Base-by-base conservation (phyloP, 495 filamentous ascomycete genomes). In the Penicillium robsamsonii region DNA sequence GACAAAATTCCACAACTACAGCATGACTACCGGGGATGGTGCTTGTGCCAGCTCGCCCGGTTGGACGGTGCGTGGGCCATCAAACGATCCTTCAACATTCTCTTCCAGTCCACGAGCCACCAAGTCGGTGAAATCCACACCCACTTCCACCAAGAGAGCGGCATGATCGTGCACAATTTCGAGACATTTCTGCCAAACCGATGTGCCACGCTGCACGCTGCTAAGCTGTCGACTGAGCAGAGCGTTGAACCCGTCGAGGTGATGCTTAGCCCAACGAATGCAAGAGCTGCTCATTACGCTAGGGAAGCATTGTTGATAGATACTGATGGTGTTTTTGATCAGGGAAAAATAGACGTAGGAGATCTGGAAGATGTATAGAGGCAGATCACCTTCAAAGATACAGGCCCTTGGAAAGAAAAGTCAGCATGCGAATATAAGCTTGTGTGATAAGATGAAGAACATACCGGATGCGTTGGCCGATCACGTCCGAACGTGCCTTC, bases 271-370 rank as follows among this genome's bases (percentile, higher is more conserved):
- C 94, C 94, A 99, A 67, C 89, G 91, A 47, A 99, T 92, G 62
- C 90, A 92, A 4, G 92, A 91, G 61, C 89, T 94, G 77, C 89
- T 91, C 80, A 94, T 88, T 20, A 84, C 73, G 20, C 87, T 79
- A 4, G 92, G 88, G 68, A 97, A 99, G 67, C 91, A 96, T 57
- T 84, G 79, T 67, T 96, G 90, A 67, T 92, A 97, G 63, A 89
- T 90, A 65, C 79, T 82, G 57, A 96, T 85, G 6, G 93, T 96
- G 69, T 96, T 96, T 50, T 86, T 84, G 69, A 97, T 95, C 59
- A 96, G 82, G 27, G 86, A 89, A 77, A 99, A 99, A 70, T 96
- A 96, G 49, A 97, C 92, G 58, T 88, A 96, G 4, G 94, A 93
- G n/a, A 99, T 81, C 68, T 96, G 88, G 75, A 88, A 96, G 64